phyloP scores from a whole-genome alignment of 2,329 filamentous ascomycete species.

The Calonectria montana region DNA sequence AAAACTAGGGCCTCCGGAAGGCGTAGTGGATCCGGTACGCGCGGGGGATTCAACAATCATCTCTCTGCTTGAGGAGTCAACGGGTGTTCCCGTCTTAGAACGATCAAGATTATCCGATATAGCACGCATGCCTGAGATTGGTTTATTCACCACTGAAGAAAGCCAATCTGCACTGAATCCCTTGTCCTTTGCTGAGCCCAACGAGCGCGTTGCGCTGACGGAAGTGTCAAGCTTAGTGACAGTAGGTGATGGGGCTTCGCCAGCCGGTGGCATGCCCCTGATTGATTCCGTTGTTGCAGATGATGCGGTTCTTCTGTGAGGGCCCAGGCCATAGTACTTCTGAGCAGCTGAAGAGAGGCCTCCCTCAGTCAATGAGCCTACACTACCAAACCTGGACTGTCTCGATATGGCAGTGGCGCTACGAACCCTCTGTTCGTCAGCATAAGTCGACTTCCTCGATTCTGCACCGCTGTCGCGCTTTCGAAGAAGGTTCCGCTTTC shows the following conservation, averaged over 20 bases:
- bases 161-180: constrained; percentile 68
- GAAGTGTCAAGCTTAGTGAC: constrained; percentile 70
- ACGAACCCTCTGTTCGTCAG: constrained; percentile 77
- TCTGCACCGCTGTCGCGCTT: constrained; percentile 76
- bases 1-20: constrained; percentile 75
- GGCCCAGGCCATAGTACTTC: constrained; percentile 73
- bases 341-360: constrained; percentile 72
- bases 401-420: constrained; percentile 74
- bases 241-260: constrained; percentile 65
- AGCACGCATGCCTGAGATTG: constrained; percentile 76
- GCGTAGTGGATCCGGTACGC: constrained; percentile 80
- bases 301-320: constrained; percentile 71
- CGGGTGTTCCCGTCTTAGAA: constrained; percentile 61
- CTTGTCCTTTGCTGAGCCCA: constrained; percentile 56
- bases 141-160: constrained; percentile 61
- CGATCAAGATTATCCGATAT: constrained; percentile 82
- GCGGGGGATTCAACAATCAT: constrained; percentile 61
- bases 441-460: constrained; percentile 80
- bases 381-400: constrained; percentile 83
- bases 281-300: constrained; percentile 67
- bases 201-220: constrained; percentile 50
- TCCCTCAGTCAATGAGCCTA: constrained; percentile 77
- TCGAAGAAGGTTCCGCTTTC: constrained; percentile 81
- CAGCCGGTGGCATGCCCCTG: constrained; percentile 62
- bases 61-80: constrained; percentile 55